A percentile compares a stretch with the other conserved stretches of the same genome.
Evolutionary conservation across 2,329 filamentous ascomycete genomes (phyloP).

Genomic region (Zasmidium cellare): DNA sequence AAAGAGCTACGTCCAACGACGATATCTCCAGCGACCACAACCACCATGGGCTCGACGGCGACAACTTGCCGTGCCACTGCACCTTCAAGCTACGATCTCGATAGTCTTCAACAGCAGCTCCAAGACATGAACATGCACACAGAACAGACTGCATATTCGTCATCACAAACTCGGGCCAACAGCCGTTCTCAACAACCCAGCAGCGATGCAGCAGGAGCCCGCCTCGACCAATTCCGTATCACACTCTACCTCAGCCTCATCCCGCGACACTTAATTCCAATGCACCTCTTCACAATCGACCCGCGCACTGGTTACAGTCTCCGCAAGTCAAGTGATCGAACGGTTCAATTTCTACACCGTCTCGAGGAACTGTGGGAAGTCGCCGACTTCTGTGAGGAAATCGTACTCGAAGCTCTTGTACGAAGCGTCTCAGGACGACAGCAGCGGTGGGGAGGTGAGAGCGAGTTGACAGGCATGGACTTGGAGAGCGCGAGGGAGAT

Average conservation of each 20-base stretch:
- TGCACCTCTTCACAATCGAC: not conserved
- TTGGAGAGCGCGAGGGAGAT: not conserved
- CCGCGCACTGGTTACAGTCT: not conserved
- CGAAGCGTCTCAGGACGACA: not conserved
- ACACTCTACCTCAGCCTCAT: constrained; percentile 3
- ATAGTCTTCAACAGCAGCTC: not conserved
- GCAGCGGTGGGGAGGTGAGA: not conserved
- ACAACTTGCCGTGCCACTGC: not conserved
- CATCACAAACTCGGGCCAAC: not conserved
- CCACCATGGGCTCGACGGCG: not conserved
- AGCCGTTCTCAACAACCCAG: not conserved
- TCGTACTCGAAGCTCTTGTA: not conserved
- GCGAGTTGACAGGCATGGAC: not conserved
- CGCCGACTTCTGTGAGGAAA: constrained; percentile 2
- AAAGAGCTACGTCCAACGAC: not conserved
- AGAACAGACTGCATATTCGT: not conserved
- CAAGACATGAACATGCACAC: not conserved
- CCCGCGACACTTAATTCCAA: not conserved
- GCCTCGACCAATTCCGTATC: constrained; percentile 1
- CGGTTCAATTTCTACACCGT: not conserved
- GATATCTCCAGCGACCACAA: not conserved
- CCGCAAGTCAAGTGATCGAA: not conserved
- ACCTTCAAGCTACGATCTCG: not conserved
- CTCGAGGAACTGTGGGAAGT: constrained; percentile 1
- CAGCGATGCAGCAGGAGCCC: not conserved